A percentile compares a stretch with the other conserved stretches of the same genome.
phyloP scores from a whole-genome alignment of 768 basidiomycete species.

The Tylopilus felleus region DNA sequence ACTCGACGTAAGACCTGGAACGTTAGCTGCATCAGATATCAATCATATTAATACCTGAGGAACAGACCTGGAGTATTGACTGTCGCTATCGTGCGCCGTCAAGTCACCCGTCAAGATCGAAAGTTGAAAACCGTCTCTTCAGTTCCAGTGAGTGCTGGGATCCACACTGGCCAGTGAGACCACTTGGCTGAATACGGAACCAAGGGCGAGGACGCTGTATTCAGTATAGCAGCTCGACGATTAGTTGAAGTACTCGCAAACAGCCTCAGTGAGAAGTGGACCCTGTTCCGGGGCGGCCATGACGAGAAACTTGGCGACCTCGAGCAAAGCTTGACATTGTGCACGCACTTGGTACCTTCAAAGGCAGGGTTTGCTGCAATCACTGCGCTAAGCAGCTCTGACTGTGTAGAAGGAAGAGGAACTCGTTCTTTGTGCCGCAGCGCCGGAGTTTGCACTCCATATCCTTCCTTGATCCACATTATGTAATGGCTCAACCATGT shows the following conservation, averaged over 20 bases:
- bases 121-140: slow-evolving; percentile 56
- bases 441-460: no score
- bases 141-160: slow-evolving; percentile 60
- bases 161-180: slow-evolving; percentile 44
- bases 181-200: slow-evolving; percentile 42
- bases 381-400: slow-evolving; percentile 35
- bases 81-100: slow-evolving; percentile 66
- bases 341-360: slow-evolving; percentile 34
- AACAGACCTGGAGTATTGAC: slow-evolving; percentile 52
- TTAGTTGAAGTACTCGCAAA: slow-evolving; percentile 43
- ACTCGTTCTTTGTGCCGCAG: slow-evolving; percentile 36
- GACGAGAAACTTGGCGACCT: slow-evolving; percentile 40
- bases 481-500: no score
- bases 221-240: slow-evolving; percentile 33
- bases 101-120: slow-evolving; percentile 66
- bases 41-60: background rate
- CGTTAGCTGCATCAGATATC: background rate
- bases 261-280: slow-evolving; percentile 36
- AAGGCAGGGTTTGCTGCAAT: slow-evolving; percentile 35
- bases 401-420: slow-evolving; percentile 32
- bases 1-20: slow-evolving; percentile 51
- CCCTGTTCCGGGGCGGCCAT: slow-evolving; percentile 41
- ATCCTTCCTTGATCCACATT: no score
- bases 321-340: slow-evolving; percentile 37
- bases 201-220: slow-evolving; percentile 35